Evolutionary conservation across 148 eudicot species (phyloP).

Genomic region (Hydrangea macrophylla): DNA sequence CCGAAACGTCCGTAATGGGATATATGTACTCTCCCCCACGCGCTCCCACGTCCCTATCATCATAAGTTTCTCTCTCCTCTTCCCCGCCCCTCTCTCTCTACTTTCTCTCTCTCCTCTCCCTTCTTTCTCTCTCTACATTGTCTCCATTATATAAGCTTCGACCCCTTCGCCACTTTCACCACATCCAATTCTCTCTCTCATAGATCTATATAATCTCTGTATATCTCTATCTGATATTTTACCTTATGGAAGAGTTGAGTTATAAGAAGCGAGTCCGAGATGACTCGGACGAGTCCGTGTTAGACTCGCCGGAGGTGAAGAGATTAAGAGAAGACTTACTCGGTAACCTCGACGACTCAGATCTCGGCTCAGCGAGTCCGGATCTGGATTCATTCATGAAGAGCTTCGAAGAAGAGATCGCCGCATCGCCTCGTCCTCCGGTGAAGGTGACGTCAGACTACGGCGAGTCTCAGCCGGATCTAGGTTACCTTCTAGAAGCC

Average conservation of each 20-base stretch:
- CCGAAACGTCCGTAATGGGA: constrained; percentile 28
- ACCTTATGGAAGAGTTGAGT: constrained; percentile 22
- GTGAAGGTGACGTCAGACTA: constrained; percentile 13
- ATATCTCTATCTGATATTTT: too few relatives aligned
- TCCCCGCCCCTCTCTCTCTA: background rate
- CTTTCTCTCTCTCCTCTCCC: background rate
- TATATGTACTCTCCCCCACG: constrained; percentile 23
- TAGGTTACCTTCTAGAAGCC: constrained; percentile 48
- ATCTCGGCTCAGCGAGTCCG: constrained; percentile 29
- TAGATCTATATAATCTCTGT: too few relatives aligned
- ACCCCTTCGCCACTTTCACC: constrained; percentile 1
- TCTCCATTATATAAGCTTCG: background rate
- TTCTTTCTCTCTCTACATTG: constrained; percentile 12
- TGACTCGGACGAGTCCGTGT: constrained; percentile 37
- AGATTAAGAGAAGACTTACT: constrained; percentile 46
- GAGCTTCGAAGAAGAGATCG: constrained; percentile 68
- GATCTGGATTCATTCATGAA: constrained; percentile 71
- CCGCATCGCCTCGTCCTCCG: constrained; percentile 18
- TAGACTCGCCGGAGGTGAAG: constrained; percentile 49
- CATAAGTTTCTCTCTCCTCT: background rate
- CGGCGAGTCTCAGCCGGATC: constrained; percentile 38
- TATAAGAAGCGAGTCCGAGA: constrained; percentile 42
- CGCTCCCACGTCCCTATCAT: too few relatives aligned
- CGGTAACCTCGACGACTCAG: constrained; percentile 53
- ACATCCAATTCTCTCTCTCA: background rate